Evolutionary conservation across 306 rosid genomes (phyloP).

Genomic region (Cicer bijugum): DNA sequence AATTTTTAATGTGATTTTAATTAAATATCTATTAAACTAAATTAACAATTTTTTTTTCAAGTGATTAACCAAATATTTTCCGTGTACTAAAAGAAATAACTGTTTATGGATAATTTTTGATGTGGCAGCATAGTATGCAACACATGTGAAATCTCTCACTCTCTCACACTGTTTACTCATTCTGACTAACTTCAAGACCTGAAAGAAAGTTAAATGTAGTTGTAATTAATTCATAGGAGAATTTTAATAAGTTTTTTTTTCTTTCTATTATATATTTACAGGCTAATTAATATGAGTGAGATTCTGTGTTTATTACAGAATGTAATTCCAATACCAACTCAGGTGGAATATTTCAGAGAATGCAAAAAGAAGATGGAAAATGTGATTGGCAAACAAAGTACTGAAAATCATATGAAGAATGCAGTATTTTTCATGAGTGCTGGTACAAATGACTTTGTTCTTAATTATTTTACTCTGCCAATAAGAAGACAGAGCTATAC

Average conservation of each 20-base stretch:
- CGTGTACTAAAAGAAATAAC: too few relatives aligned
- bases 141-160: background rate
- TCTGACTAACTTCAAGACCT: background rate
- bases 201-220: background rate
- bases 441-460: slow-evolving; percentile 75
- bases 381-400: slow-evolving; percentile 52
- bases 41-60: too few relatives aligned
- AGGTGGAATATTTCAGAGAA: slow-evolving; percentile 65
- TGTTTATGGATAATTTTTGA: too few relatives aligned
- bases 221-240: too few relatives aligned
- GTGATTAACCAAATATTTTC: too few relatives aligned
- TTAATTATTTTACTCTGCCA: slow-evolving; percentile 69
- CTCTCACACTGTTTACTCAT: background rate
- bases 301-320: slow-evolving; percentile 50
- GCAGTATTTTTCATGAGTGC: slow-evolving; percentile 70
- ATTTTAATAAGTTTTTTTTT: background rate
- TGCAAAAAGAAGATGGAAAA: slow-evolving; percentile 54
- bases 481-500: slow-evolving; percentile 44
- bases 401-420: slow-evolving; percentile 53
- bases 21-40: too few relatives aligned
- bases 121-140: too few relatives aligned
- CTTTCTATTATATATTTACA: background rate
- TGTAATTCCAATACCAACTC: slow-evolving; percentile 60
- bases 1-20: too few relatives aligned
- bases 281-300: background rate